These are phyloP conservation scores for Aspergillus funiculosus DNA, from an alignment of 495 filamentous ascomycete species.

Conservation along the genomic window DNA sequence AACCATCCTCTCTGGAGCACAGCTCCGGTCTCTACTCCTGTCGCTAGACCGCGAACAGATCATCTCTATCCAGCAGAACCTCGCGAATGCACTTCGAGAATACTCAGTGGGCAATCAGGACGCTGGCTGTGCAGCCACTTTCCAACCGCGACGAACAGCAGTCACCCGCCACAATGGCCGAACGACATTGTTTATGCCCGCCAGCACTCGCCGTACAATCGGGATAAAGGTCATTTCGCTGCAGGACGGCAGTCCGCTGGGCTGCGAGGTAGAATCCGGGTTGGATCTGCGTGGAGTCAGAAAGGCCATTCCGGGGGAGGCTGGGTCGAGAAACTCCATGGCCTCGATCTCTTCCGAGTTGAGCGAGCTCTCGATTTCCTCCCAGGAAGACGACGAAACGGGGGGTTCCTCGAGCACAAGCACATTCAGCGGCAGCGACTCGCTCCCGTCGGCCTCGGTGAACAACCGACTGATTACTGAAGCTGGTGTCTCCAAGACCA, in stretches of 20 bases:
- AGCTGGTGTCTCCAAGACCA: conserved; percentile 25
- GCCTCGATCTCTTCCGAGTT: conserved; percentile 36
- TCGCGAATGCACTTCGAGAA: conserved; percentile 71
- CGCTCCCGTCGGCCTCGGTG: conserved; percentile 30
- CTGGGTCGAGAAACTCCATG: conserved; percentile 26
- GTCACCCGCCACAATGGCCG: conserved; percentile 64
- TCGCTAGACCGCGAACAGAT: conserved; percentile 66
- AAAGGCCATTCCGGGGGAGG: conserved; percentile 11
- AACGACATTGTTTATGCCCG: conserved; percentile 92
- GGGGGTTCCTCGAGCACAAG: conserved; percentile 9
- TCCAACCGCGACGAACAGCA: conserved; percentile 72
- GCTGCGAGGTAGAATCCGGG: conserved; percentile 29
- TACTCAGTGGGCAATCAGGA: conserved; percentile 68
- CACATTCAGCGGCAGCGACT: conserved; percentile 23
- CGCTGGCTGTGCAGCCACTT: conserved; percentile 52
- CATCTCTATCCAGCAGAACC: conserved; percentile 53
- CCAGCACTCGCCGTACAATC: conserved; percentile 50
- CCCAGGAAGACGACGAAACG: conserved; percentile 24
- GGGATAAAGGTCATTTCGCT: conserved; percentile 61
- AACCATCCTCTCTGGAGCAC: conserved; percentile 65
- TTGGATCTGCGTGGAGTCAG: conserved; percentile 20
- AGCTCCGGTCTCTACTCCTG: conserved; percentile 65
- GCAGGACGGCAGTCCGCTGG: conserved; percentile 31
- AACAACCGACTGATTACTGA: conserved; percentile 33
- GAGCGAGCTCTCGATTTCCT: conserved; percentile 38